These are phyloP conservation scores for Corylus heterophylla DNA, from an alignment of 306 rosid species.

Conservation along the genomic window DNA sequence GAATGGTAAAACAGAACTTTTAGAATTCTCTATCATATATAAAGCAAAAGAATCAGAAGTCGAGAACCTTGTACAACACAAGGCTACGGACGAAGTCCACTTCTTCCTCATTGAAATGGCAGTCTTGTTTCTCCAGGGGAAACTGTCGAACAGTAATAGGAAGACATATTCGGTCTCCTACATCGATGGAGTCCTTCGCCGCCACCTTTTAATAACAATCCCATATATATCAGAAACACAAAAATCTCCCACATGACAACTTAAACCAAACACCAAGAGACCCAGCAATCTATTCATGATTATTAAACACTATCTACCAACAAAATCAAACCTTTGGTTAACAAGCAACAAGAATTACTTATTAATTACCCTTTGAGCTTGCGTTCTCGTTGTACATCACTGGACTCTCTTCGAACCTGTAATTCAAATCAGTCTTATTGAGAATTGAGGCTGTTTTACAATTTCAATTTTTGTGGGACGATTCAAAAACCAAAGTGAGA, in stretches of 20 bases:
- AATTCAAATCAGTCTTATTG: neutral
- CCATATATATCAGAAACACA: conserved; percentile 22
- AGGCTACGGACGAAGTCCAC: conserved; percentile 52
- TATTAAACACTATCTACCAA: neutral
- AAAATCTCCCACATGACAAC: neutral
- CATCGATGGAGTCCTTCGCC: conserved; percentile 65
- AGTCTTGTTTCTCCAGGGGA: conserved; percentile 35
- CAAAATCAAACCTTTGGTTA: neutral
- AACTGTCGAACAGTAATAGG: conserved; percentile 56
- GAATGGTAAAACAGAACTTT: too few relatives aligned
- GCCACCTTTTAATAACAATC: conserved; percentile 46
- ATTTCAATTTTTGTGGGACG: neutral
- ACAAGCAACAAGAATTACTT: neutral
- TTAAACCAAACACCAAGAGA: neutral
- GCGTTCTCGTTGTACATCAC: conserved; percentile 17
- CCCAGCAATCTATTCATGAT: neutral
- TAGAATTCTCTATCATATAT: neutral
- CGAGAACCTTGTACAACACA: conserved; percentile 66
- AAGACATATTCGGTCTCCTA: conserved; percentile 70
- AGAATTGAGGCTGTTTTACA: neutral
- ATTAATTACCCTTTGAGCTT: conserved; percentile 51
- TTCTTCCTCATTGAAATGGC: conserved; percentile 54
- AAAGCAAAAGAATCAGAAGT: conserved; percentile 10
- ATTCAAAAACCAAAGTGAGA: neutral
- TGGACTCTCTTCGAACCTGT: conserved; percentile 67